phyloP scores from a whole-genome alignment of 331 rosid genomes.

The Cydonia oblonga region DNA sequence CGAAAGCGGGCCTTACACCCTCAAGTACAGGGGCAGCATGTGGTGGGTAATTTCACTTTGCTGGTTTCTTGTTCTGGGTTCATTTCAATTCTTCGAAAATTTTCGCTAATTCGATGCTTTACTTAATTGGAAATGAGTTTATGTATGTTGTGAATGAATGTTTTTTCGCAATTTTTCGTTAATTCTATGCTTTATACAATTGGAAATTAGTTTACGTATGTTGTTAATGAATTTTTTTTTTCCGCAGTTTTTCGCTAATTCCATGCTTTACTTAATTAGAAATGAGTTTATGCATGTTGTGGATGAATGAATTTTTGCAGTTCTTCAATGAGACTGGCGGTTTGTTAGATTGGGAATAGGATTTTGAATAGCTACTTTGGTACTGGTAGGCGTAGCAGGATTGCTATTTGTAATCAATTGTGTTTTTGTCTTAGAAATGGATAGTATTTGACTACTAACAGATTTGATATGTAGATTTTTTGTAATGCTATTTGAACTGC shows the following conservation, averaged over 20 bases:
- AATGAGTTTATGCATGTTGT: not conserved
- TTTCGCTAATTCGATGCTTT: not conserved
- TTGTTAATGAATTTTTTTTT: no score
- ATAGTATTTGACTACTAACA: not conserved
- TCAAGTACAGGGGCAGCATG: conserved; percentile 82
- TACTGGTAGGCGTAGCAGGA: not conserved
- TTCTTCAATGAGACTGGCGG: not conserved
- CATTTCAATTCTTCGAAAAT: not conserved
- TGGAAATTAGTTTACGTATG: no score
- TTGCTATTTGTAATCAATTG: not conserved
- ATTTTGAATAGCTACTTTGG: not conserved
- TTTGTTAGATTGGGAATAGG: not conserved
- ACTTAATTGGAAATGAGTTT: not conserved
- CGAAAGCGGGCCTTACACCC: conserved; percentile 76
- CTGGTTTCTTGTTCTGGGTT: not conserved
- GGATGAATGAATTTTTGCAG: not conserved
- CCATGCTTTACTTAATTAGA: not conserved
- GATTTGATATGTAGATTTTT: not conserved
- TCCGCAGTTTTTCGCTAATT: no score
- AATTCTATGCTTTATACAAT: not conserved
- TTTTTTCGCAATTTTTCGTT: no score
- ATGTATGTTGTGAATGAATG: not conserved
- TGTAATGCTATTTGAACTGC: not conserved
- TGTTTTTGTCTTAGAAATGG: not conserved
- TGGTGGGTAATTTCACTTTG: conserved; percentile 28